Conservation (phyloP, 371 early-diverging fungal species). For the Parasitella parasitica region DNA sequence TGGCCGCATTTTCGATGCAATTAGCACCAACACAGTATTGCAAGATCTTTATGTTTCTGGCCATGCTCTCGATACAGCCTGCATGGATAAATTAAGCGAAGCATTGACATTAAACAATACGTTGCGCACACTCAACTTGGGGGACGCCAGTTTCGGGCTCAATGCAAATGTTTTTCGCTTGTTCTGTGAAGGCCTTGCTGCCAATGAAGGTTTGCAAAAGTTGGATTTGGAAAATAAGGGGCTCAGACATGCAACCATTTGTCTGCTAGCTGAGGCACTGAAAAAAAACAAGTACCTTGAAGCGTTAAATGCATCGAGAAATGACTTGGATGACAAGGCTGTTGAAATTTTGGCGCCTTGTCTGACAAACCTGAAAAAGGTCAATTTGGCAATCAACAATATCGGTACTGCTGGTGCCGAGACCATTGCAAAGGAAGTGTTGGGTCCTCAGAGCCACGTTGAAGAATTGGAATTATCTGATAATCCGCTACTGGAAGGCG, state of each 20-base stretch:
- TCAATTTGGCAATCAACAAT: constrained; percentile 49
- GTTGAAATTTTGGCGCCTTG: constrained; percentile 27
- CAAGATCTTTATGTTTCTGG: constrained; percentile 60
- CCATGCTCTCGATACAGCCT: constrained; percentile 42
- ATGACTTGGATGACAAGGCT: constrained; percentile 45
- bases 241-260: constrained; percentile 19
- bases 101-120: constrained; percentile 53
- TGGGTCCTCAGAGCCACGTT: constrained; percentile 15
- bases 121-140: constrained; percentile 49
- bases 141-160: constrained; percentile 41
- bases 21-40: constrained; percentile 48
- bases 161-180: constrained; percentile 21
- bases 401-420: constrained; percentile 40
- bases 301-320: constrained; percentile 50
- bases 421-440: constrained; percentile 23
- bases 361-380: constrained; percentile 19
- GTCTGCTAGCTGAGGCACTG: constrained; percentile 24
- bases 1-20: constrained; percentile 48
- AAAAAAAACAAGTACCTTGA: constrained; percentile 30
- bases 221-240: constrained; percentile 64
- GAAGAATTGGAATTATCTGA: constrained; percentile 55
- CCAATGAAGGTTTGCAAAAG: constrained; percentile 48
- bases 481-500: constrained; percentile 54
- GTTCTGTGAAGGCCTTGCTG: constrained; percentile 53
- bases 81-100: constrained; percentile 41